Base-by-base conservation (phyloP, 148 eudicot genomes). In the Vaccinium darrowii region DNA sequence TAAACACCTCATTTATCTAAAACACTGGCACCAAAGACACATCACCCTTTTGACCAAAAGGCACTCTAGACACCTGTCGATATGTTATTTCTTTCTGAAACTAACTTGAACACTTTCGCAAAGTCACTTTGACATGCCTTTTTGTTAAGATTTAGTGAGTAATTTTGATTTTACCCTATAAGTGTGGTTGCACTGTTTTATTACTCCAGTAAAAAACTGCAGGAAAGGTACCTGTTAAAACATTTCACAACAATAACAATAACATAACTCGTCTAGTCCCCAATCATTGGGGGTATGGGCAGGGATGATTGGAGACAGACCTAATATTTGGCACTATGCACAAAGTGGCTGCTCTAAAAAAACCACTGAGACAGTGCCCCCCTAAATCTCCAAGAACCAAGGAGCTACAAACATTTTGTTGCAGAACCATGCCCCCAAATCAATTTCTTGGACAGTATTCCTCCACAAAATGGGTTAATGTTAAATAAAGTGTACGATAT, bases 181-280 rank as follows among this genome's bases (percentile, higher is more conserved):
- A 19, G 79, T 49, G 53, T 8, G 56, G 53, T 21, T 36, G 11
- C 18, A 18, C 12, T 21, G 25, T n/a, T 76, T 76, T 19, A 54
- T 9, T 2, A 50, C n/a, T 39, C 19, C 76, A 36, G 21, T 4
- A 33, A 30, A 79, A 54, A 56, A 8, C 21, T 21, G 14, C 10
- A 50, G 51, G 15, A 78, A 15, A 39, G 82, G 36, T 65, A 62
- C 57, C 81, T 54, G 81, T 79, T 79, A 79, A 52, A 79, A 27
- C 49, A 56, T 2, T 36, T 2, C 39, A 36, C 39, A 36, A 36
- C 39, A 36, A 36, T 36, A 36, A 36, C 39, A 36, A 36, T 36
- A 36, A 36, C 39, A 36, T 36, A 36, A 36, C 39, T 3, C 47
- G 5, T 43, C 47, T 43, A 43, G 47, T 43, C 6, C 47, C 6